phyloP scores from a whole-genome alignment of 208 protist genomes.

The Acanthamoeba royreba region DNA sequence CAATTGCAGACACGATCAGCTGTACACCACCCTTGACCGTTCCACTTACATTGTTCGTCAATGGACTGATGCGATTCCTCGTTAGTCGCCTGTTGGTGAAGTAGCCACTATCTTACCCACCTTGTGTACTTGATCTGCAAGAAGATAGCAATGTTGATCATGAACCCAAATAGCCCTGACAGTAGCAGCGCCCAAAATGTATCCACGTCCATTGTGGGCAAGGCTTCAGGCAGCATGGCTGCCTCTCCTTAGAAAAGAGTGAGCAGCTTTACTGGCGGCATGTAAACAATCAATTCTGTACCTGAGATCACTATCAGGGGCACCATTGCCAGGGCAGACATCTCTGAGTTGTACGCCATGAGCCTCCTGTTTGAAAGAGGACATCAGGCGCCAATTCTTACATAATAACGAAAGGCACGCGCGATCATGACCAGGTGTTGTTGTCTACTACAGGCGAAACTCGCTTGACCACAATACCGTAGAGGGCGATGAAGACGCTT shows the following conservation, averaged over 20 bases:
- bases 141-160: slow-evolving; percentile 63
- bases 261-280: neutral
- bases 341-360: neutral
- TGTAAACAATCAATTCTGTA: neutral
- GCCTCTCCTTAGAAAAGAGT: neutral
- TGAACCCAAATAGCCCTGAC: slow-evolving; percentile 57
- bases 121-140: slow-evolving; percentile 63
- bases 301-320: neutral
- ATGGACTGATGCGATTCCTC: neutral
- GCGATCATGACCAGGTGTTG: neutral
- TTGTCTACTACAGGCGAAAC: neutral
- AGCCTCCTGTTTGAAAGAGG: neutral
- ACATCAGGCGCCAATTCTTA: neutral
- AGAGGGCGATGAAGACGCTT: slow-evolving; percentile 56
- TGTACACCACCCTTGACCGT: slow-evolving; percentile 6
- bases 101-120: neutral
- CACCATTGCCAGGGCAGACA: neutral
- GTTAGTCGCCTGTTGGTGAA: neutral
- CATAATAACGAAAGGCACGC: neutral
- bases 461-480: slow-evolving; percentile 2
- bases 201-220: neutral
- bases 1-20: neutral
- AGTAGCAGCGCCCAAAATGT: neutral
- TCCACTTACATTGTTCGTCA: slow-evolving; percentile 9
- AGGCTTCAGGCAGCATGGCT: neutral